Base-by-base conservation (phyloP, 2,329 filamentous ascomycete species). In the Neocatenulostroma microsporum region DNA sequence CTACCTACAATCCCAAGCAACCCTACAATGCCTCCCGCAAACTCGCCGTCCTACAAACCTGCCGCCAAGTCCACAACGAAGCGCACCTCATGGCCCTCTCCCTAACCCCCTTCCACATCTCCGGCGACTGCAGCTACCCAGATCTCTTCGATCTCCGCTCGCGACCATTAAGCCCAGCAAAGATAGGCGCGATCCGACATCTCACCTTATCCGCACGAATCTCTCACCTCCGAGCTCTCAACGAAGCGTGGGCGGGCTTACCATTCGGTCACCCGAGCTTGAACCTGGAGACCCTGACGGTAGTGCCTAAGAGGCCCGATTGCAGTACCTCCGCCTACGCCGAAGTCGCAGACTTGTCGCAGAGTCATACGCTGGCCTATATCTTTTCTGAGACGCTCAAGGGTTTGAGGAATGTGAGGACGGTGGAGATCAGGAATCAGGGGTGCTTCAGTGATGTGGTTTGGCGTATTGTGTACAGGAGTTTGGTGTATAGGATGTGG, bases 351-450 rank as follows among this genome's bases (percentile, higher is more conserved):
- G 56, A 60, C 37, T 45, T 60, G 25, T 50, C 47, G 27, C 56
- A 61, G 28, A 44, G 46, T 14, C 58, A 62, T 35, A 59, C 56
- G 10, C 43, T 62, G 30, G 57, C 57, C 6, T 60, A 60, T 41
- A 54, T 60, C 30, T 47, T 62, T 30, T 50, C 51, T 26, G 58
- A 62, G 48, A 59, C 55, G 17, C 36, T 60, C 18, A 55, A 56
- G 43, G 44, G 49, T 26, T 40, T 61, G 40, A 20, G 49, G 5
- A 51, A 52, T 7, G 53, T 61, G 3, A 29, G 43, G 15, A 45
- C 41, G 31, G 40, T 61, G 10, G 42, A 53, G 24, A 54, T 61
- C 31, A 35, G 48, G 36, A 60, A 61, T 30, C 24, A 49, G 21
- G 51, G 44, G 4, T 58, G 54, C 29, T 61, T 60, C 45, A 52